Evolutionary conservation across 2,329 filamentous ascomycete genomes (phyloP).

Genomic region (Scolecobasidium constrictum): DNA sequence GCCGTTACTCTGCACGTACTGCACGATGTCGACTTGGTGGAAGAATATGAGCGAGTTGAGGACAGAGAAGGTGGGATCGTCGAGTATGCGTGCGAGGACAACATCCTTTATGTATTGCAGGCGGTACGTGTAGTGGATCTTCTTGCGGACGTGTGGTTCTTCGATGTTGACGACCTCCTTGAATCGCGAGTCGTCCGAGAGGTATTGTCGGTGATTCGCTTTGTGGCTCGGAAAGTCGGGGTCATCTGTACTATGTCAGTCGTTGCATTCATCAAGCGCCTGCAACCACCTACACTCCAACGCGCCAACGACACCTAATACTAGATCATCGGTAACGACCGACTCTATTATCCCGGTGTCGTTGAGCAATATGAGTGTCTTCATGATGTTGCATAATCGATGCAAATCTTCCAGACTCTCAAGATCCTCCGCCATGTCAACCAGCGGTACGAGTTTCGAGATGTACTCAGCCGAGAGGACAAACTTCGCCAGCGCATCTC

Average conservation of each 20-base stretch:
- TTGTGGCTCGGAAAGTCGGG: slow-evolving; percentile 97
- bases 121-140: slow-evolving; percentile 94
- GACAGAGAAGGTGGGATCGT: slow-evolving; percentile 95
- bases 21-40: slow-evolving; percentile 96
- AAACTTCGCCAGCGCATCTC: slow-evolving; percentile 79
- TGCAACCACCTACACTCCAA: slow-evolving; percentile 56
- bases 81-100: slow-evolving; percentile 89
- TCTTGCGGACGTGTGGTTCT: slow-evolving; percentile 67
- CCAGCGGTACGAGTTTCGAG: slow-evolving; percentile 70
- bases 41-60: slow-evolving; percentile 98
- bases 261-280: slow-evolving; percentile 8
- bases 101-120: slow-evolving; percentile 96
- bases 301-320: slow-evolving; percentile 87
- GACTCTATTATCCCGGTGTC: slow-evolving; percentile 92
- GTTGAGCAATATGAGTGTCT: slow-evolving; percentile 86
- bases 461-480: slow-evolving; percentile 82
- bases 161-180: slow-evolving; percentile 95
- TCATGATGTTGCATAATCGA: slow-evolving; percentile 94
- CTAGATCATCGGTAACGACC: slow-evolving; percentile 78
- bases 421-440: slow-evolving; percentile 81
- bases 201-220: slow-evolving; percentile 89
- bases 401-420: slow-evolving; percentile 82
- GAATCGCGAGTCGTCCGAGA: slow-evolving; percentile 78
- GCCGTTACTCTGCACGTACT: slow-evolving; percentile 77
- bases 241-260: slow-evolving; percentile 51